Conservation (phyloP, 2,329 filamentous ascomycete genomes). For the Peltaster fructicola region DNA sequence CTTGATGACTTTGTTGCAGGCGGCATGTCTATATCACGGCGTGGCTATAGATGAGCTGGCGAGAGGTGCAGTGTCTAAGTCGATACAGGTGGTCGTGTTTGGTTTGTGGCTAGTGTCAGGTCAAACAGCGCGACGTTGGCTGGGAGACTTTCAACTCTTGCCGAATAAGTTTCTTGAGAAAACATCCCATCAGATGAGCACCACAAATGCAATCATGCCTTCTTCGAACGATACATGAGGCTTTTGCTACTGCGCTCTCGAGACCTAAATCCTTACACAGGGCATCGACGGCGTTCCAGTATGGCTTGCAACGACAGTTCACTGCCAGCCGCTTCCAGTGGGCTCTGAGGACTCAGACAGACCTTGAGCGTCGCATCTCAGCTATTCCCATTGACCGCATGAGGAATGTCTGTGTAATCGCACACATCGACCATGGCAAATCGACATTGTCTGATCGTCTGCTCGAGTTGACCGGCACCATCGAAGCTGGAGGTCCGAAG, state of each 20-base stretch:
- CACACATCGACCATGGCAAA: constrained; percentile 97
- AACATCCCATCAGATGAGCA: too few species aligned
- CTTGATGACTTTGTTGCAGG: constrained; percentile 7
- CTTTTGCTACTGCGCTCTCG: too few species aligned
- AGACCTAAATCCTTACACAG: too few species aligned
- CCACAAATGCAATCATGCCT: too few species aligned
- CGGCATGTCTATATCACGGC: constrained; percentile 5
- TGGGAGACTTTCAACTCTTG: too few species aligned
- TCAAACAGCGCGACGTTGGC: too few species aligned
- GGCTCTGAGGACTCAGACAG: constrained; percentile 26
- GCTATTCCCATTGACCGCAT: constrained; percentile 62
- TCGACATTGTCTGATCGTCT: constrained; percentile 86
- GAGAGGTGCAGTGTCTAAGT: not conserved
- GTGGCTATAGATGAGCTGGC: not conserved
- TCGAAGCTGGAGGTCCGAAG: constrained; percentile 70
- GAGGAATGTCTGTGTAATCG: constrained; percentile 96
- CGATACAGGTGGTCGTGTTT: too few species aligned
- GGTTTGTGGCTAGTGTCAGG: too few species aligned
- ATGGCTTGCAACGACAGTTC: constrained; percentile 4
- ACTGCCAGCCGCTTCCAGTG: too few species aligned
- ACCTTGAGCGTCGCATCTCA: constrained; percentile 47
- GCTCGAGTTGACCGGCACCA: constrained; percentile 86
- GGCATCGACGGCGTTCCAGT: too few species aligned
- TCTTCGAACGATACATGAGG: too few species aligned
- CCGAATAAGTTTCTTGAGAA: too few species aligned